Evolutionary conservation across 1,284 basidiomycete genomes (phyloP).

Genomic region (Trametes polyzona): DNA sequence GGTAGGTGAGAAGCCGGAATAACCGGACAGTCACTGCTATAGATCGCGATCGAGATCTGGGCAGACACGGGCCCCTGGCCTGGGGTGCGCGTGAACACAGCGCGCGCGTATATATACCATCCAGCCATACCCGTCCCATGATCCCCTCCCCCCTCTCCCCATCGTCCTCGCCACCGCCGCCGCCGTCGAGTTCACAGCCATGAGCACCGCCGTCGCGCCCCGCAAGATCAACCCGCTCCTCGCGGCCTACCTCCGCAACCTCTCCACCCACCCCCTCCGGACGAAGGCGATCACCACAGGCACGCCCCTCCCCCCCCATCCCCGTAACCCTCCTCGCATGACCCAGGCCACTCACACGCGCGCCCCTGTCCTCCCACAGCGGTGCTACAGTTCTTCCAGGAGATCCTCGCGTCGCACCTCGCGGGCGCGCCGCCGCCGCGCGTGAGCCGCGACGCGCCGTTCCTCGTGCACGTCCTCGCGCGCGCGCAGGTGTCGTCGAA

Average conservation of each 20-base stretch:
- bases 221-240: constrained; percentile 58
- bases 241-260: constrained; percentile 64
- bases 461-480: constrained; percentile 56
- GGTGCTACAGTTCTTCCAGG: constrained; percentile 76
- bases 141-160: constrained; percentile 1
- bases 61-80: background rate
- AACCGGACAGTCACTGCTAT: constrained; percentile 7
- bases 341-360: background rate
- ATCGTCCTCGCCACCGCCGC: background rate
- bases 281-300: constrained; percentile 78
- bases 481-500: constrained; percentile 61
- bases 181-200: constrained; percentile 27
- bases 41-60: constrained; percentile 18
- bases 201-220: constrained; percentile 35
- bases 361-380: constrained; percentile 41
- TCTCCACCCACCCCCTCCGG: constrained; percentile 67
- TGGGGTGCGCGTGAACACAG: no score
- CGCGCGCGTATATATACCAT: constrained; percentile 1
- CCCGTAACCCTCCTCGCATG: background rate
- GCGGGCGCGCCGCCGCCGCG: constrained; percentile 59
- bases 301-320: constrained; percentile 29
- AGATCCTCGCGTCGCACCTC: constrained; percentile 75
- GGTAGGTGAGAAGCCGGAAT: constrained; percentile 7
- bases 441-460: constrained; percentile 57
- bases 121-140: background rate